phyloP scores from a whole-genome alignment of 805 yeast species.

The Yarrowia deformans region DNA sequence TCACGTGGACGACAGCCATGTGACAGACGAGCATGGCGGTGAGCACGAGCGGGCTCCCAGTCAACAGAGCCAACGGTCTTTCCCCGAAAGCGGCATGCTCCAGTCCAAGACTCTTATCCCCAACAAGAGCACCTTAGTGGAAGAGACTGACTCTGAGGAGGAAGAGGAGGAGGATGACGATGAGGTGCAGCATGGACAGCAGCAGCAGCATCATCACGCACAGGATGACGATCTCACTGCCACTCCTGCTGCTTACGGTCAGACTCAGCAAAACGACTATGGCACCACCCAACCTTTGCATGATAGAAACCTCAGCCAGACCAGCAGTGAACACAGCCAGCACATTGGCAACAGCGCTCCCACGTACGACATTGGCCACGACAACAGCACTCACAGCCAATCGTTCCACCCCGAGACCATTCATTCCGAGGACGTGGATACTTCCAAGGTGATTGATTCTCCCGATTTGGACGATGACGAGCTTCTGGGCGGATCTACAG shows the following conservation, averaged over 20 bases:
- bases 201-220: background rate
- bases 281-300: slow-evolving; percentile 9
- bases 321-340: slow-evolving; percentile 16
- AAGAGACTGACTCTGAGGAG: slow-evolving; percentile 87
- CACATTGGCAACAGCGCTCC: slow-evolving; percentile 4
- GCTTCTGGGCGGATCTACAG: slow-evolving; percentile 15
- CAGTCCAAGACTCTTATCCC: slow-evolving; percentile 75
- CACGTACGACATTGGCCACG: background rate
- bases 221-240: slow-evolving; percentile 29
- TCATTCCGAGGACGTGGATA: slow-evolving; percentile 24
- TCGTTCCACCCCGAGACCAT: slow-evolving; percentile 15
- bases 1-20: slow-evolving; percentile 11
- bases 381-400: slow-evolving; percentile 18
- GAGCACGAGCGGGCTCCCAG: slow-evolving; percentile 28
- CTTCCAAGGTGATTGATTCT: slow-evolving; percentile 20
- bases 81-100: slow-evolving; percentile 51
- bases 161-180: slow-evolving; percentile 52
- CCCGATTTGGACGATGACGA: slow-evolving; percentile 30
- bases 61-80: slow-evolving; percentile 17
- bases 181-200: background rate
- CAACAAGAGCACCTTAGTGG: slow-evolving; percentile 79
- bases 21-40: background rate
- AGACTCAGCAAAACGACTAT: background rate
- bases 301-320: slow-evolving; percentile 11
- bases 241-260: slow-evolving; percentile 11